Evolutionary conservation across 768 basidiomycete species (phyloP).

Genomic region (Tricholoma hemisulphureum): DNA sequence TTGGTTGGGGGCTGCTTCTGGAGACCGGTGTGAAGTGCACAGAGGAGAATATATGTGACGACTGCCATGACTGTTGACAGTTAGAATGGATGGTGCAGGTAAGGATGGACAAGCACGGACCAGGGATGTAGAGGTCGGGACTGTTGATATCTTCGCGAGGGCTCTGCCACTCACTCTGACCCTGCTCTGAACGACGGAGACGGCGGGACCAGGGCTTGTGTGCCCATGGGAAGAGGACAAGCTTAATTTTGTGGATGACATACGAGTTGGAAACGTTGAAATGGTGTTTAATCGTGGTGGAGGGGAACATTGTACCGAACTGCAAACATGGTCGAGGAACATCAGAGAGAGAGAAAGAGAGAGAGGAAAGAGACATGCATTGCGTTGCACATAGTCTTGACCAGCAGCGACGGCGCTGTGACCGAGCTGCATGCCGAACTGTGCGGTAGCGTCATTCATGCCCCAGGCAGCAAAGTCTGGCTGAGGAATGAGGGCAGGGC

Average conservation of each 20-base stretch:
- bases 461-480: constrained; percentile 74
- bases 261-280: constrained; percentile 98
- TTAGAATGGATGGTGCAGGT: not conserved
- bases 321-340: constrained; percentile 26
- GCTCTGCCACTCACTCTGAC: constrained; percentile 75
- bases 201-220: constrained; percentile 86
- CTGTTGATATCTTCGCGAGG: constrained; percentile 94
- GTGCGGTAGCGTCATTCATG: constrained; percentile 89
- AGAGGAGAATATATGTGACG: constrained; percentile 91
- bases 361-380: constrained; percentile 31
- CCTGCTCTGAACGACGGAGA: constrained; percentile 59
- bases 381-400: constrained; percentile 93
- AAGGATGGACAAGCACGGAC: not conserved
- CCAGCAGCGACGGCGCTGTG: constrained; percentile 89
- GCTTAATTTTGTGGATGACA: constrained; percentile 82
- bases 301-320: constrained; percentile 80
- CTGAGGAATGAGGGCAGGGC: constrained; percentile 29
- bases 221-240: constrained; percentile 94
- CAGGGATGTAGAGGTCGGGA: constrained; percentile 96
- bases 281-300: constrained; percentile 61
- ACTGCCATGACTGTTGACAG: constrained; percentile 68
- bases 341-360: not conserved
- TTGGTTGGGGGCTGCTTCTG: constrained; percentile 83
- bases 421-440: constrained; percentile 95
- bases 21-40: constrained; percentile 81